Evolutionary conservation across 2,329 filamentous ascomycete genomes (phyloP).

Genomic region (Neopestalotiopsis clavispora): DNA sequence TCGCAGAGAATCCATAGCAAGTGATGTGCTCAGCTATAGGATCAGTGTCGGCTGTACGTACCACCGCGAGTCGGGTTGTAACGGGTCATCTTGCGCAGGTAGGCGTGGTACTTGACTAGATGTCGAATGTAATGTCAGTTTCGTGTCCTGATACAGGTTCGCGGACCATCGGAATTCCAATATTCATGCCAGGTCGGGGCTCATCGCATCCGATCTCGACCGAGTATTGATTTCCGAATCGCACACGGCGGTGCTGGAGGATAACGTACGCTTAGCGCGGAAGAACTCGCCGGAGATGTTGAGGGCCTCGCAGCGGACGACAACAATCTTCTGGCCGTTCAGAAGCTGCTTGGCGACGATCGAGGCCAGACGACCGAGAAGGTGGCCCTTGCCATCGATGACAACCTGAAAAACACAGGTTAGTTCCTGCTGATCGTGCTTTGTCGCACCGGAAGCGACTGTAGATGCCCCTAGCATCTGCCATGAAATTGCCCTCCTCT

Average conservation of each 20-base stretch:
- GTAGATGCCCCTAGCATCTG: slow-evolving; percentile 6
- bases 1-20: neutral
- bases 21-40: neutral
- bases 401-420: slow-evolving; percentile 70
- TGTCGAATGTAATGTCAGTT: slow-evolving; percentile 50
- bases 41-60: slow-evolving; percentile 52
- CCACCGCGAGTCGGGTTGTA: slow-evolving; percentile 99
- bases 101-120: slow-evolving; percentile 99
- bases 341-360: slow-evolving; percentile 99
- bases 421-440: slow-evolving; percentile 32
- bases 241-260: slow-evolving; percentile 21
- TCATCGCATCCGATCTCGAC: neutral
- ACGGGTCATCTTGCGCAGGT: slow-evolving; percentile 99
- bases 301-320: slow-evolving; percentile 97
- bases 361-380: slow-evolving; percentile 97
- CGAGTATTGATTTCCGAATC: neutral
- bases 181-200: neutral
- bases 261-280: slow-evolving; percentile 97
- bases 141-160: neutral
- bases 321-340: slow-evolving; percentile 98
- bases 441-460: neutral
- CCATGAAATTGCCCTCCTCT: slow-evolving; percentile 5
- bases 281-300: slow-evolving; percentile 99
- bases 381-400: slow-evolving; percentile 99
- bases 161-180: neutral